Evolutionary conservation across 768 basidiomycete species (phyloP), one percentile per base, ranked within the genome.

Genomic region (Collybia sordida): DNA sequence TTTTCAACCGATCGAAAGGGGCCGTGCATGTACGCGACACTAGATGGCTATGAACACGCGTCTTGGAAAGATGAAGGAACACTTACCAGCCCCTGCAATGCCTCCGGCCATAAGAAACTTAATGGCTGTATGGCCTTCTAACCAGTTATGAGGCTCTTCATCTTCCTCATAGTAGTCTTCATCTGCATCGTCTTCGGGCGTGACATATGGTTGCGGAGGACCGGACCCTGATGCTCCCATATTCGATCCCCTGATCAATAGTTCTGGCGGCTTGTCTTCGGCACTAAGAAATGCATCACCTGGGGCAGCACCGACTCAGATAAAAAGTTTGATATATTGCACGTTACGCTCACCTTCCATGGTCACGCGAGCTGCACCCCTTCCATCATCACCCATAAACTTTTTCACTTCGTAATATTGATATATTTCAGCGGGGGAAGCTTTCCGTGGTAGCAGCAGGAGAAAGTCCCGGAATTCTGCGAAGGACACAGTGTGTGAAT

Each of bases 21-120:
- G 97, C 97, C 0, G 97, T 99, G 52, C 92, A 94, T 39, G 95
- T 90, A 58, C 97, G 80, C 12, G 96, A 98, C 23, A 98, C 97
- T 97, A 60, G 18, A 27, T 34, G n/a, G 45, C 42, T 47, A 47
- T 45, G 15, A 35, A 19, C 15, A 24, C 45, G 71, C 17, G 82
- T 85, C 15, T 84, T 82, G 82, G 56, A 23, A 41, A 38, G 39
- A 24, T 36, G 48, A 22, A 27, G 21, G 54, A 50, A 40, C 17
- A 67, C 83, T 71, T 63, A 93, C 95, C 90, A 54, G 90, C 92
- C 50, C 97, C 97, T 12, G 97, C 97, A 8, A 95, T 72, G 12
- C 97, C 97, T 28, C 97, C 97, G 4, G 97, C 97, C 11, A 93
- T 69, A 38, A 99, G 78, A 69, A 96, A 99, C 63, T 87, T 90